phyloP scores from a whole-genome alignment of 1,139 yeast species.

The Yamadazyma atmosphaerica region DNA sequence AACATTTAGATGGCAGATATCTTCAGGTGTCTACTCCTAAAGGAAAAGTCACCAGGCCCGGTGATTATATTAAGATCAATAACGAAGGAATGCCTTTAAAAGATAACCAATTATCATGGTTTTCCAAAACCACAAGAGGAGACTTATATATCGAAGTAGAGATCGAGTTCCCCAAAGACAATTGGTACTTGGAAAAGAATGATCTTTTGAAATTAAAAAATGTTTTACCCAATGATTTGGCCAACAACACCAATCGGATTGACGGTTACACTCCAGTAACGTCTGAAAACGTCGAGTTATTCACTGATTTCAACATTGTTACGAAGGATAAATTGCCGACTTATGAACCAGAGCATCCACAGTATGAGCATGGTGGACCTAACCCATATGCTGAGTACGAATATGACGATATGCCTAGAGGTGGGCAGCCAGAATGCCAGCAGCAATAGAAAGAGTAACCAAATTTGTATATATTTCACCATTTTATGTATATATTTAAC shows the following conservation, averaged over 20 bases:
- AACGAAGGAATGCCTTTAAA: conserved; percentile 87
- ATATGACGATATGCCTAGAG: conserved; percentile 5
- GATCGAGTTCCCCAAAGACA: conserved; percentile 81
- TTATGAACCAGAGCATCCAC: conserved; percentile 20
- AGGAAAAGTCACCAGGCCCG: conserved; percentile 81
- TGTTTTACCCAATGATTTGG: conserved; percentile 50
- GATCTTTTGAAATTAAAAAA: conserved; percentile 56
- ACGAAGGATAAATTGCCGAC: conserved; percentile 33
- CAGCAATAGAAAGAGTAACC: conserved; percentile 31
- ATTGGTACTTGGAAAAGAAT: conserved; percentile 71
- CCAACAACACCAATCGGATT: conserved; percentile 23
- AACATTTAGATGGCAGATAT: conserved; percentile 81
- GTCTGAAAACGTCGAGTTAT: conserved; percentile 41
- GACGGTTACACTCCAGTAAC: conserved; percentile 23
- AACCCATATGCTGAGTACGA: conserved; percentile 10
- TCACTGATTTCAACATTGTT: conserved; percentile 41
- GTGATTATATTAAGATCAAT: conserved; percentile 62
- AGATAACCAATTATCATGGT: conserved; percentile 33
- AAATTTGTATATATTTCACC: conserved; percentile 1
- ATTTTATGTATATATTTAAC: background rate
- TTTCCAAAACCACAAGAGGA: conserved; percentile 47
- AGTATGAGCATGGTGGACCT: conserved; percentile 12
- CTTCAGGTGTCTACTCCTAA: conserved; percentile 62
- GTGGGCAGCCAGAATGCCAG: conserved; percentile 41
- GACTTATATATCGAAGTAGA: conserved; percentile 71